A percentile compares a stretch with the other conserved stretches of the same genome.
Evolutionary conservation across 192 early-diverging fungal species (phyloP).

Genomic region (Jimgerdemannia lactiflua): DNA sequence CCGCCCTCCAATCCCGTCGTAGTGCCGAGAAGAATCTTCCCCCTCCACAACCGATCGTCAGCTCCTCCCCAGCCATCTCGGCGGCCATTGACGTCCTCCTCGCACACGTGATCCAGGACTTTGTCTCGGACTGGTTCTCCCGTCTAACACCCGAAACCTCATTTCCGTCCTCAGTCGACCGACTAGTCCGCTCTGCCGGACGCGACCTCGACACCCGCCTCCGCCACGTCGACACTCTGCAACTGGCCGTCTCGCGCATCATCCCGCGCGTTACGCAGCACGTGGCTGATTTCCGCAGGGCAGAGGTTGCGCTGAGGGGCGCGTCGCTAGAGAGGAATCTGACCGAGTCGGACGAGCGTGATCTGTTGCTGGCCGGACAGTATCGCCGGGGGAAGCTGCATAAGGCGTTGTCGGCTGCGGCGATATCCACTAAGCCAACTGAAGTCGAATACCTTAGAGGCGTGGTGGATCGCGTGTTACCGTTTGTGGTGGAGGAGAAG

Average conservation of each 20-base stretch:
- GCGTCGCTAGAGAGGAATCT: conserved; percentile 43
- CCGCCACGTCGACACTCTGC: conserved; percentile 55
- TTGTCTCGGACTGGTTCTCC: conserved; percentile 56
- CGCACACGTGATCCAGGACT: conserved; percentile 50
- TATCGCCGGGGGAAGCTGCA: conserved; percentile 58
- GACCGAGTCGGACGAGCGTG: conserved; percentile 49
- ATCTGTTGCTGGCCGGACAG: conserved; percentile 51
- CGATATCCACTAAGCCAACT: conserved; percentile 33
- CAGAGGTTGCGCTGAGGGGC: conserved; percentile 51
- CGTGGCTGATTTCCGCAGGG: conserved; percentile 56
- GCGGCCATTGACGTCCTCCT: conserved; percentile 46
- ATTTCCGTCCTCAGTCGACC: conserved; percentile 48
- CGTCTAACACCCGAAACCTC: conserved; percentile 38
- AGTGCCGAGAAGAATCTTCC: conserved; percentile 26
- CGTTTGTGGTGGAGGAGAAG: conserved; percentile 55
- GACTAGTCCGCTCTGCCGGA: conserved; percentile 38
- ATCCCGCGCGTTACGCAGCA: conserved; percentile 75
- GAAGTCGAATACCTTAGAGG: conserved; percentile 64
- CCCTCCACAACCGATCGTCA: conserved; percentile 23
- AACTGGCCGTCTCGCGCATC: conserved; percentile 56
- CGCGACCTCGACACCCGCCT: conserved; percentile 35
- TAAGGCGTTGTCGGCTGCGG: conserved; percentile 47
- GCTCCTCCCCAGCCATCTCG: conserved; percentile 15
- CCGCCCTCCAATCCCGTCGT: conserved; percentile 17
- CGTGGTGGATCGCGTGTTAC: conserved; percentile 58